Percentiles rank a stretch among this genome's conserved stretches.
Conservation (phyloP, 1,284 basidiomycete genomes). For the Coniophora puteana region DNA sequence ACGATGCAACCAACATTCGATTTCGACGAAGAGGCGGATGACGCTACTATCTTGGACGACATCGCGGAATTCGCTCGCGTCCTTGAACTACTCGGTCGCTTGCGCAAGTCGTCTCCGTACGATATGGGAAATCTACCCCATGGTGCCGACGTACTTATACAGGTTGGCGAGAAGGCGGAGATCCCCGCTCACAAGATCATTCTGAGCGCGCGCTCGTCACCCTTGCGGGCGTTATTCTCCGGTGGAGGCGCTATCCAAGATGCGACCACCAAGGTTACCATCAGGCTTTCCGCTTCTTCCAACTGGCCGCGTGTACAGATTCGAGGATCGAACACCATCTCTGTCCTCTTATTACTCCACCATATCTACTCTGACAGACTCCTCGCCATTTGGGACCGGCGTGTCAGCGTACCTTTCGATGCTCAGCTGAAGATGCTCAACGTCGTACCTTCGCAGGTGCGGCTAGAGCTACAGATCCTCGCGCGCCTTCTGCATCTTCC, state of each 20-base stretch:
- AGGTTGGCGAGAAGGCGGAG: constrained; percentile 33
- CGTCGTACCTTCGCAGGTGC: constrained; percentile 47
- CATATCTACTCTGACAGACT: constrained; percentile 90
- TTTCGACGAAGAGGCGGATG: constrained; percentile 39
- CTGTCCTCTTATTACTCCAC: constrained; percentile 75
- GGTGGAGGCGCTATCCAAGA: constrained; percentile 30
- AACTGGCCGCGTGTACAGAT: constrained; percentile 33
- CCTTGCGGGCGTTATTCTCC: constrained; percentile 43
- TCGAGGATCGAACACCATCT: constrained; percentile 54
- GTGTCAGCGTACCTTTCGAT: constrained; percentile 54
- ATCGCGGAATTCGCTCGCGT: constrained; percentile 40
- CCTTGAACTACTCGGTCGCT: constrained; percentile 23
- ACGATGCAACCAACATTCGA: constrained; percentile 5
- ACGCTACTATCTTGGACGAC: constrained; percentile 45
- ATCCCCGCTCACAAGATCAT: constrained; percentile 70
- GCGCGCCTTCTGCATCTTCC: constrained; percentile 55
- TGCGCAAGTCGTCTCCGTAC: not conserved
- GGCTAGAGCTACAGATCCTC: constrained; percentile 56
- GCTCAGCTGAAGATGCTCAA: constrained; percentile 36
- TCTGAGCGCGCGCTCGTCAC: constrained; percentile 57
- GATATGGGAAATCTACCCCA: constrained; percentile 24
- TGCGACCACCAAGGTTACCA: constrained; percentile 25
- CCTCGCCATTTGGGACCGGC: constrained; percentile 82
- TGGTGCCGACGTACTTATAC: constrained; percentile 65
- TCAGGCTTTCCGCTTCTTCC: constrained; percentile 22